A percentile compares a stretch with the other conserved stretches of the same genome.
Evolutionary conservation across 768 basidiomycete genomes (phyloP).

Genomic region (Lentinus brumalis): DNA sequence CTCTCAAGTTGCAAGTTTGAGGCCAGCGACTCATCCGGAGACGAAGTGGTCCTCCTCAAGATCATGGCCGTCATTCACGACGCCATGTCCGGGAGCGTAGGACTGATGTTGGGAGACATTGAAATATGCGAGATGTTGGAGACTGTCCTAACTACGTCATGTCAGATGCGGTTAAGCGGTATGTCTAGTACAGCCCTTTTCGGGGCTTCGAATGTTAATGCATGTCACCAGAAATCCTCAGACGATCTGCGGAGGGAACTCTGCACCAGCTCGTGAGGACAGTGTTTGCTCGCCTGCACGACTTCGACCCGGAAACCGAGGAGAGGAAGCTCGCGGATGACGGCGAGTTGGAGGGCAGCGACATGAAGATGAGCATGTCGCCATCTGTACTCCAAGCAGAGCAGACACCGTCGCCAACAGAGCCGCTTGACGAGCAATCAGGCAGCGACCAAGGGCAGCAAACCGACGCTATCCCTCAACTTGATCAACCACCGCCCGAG

Average conservation of each 20-base stretch:
- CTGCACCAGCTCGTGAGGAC: slow-evolving; percentile 87
- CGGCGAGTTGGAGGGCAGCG: slow-evolving; percentile 53
- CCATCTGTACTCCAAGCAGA: slow-evolving; percentile 19
- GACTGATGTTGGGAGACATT: slow-evolving; percentile 80
- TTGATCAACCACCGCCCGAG: slow-evolving; percentile 5
- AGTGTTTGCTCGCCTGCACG: slow-evolving; percentile 75
- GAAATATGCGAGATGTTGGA: slow-evolving; percentile 99
- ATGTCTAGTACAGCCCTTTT: slow-evolving; percentile 5
- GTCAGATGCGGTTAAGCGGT: slow-evolving; percentile 97
- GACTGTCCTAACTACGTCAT: slow-evolving; percentile 94
- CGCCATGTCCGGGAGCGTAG: slow-evolving; percentile 72
- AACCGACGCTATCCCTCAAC: not conserved
- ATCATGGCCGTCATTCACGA: slow-evolving; percentile 90
- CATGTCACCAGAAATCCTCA: slow-evolving; percentile 67
- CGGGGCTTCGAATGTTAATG: slow-evolving; percentile 11
- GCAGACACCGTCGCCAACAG: not conserved
- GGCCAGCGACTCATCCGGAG: slow-evolving; percentile 94
- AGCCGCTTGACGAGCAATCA: not conserved
- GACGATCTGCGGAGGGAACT: slow-evolving; percentile 83
- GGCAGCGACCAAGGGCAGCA: not conserved
- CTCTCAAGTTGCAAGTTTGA: slow-evolving; percentile 98
- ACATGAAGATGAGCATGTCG: slow-evolving; percentile 63
- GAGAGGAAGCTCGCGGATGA: slow-evolving; percentile 61
- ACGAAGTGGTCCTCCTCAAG: slow-evolving; percentile 92
- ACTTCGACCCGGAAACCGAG: slow-evolving; percentile 64